Conservation (phyloP, 2,329 filamentous ascomycete species). For the Diaporthe citrichinensis region DNA sequence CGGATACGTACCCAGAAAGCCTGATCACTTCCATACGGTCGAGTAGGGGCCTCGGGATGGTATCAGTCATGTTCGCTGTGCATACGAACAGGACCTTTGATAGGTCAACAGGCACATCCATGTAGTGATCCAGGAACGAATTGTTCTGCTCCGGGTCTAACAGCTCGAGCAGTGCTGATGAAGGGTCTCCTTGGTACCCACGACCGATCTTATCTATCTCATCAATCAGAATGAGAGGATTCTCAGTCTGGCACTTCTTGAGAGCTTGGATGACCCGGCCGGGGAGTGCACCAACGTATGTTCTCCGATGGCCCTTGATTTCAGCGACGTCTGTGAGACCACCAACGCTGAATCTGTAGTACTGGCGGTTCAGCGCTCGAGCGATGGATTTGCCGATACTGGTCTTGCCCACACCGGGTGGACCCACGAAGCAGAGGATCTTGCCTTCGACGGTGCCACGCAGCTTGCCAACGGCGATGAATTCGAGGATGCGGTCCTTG, state of each 20-base stretch:
- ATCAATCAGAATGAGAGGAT: conserved; percentile 95
- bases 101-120: conserved; percentile 97
- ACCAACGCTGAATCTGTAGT: conserved; percentile 98
- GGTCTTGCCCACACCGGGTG: conserved; percentile 97
- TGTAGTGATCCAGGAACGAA: conserved; percentile 98
- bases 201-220: conserved; percentile 98
- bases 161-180: conserved; percentile 92
- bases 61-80: conserved; percentile 99
- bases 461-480: conserved; percentile 97
- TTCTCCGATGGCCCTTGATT: conserved; percentile 97
- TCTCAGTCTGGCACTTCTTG: conserved; percentile 99
- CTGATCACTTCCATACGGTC: conserved; percentile 99
- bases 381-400: conserved; percentile 99
- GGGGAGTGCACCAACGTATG: conserved; percentile 95
- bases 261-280: conserved; percentile 97
- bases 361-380: conserved; percentile 92
- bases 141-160: conserved; percentile 97
- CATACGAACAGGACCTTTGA: conserved; percentile 99
- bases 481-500: conserved; percentile 97
- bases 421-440: conserved; percentile 97
- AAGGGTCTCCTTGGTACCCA: conserved; percentile 96
- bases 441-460: conserved; percentile 98
- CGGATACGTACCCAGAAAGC: conserved; percentile 94
- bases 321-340: conserved; percentile 97
- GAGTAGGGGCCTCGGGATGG: conserved; percentile 91